Evolutionary conservation across 2,329 filamentous ascomycete species (phyloP).

Genomic region (Triangularia setosa): DNA sequence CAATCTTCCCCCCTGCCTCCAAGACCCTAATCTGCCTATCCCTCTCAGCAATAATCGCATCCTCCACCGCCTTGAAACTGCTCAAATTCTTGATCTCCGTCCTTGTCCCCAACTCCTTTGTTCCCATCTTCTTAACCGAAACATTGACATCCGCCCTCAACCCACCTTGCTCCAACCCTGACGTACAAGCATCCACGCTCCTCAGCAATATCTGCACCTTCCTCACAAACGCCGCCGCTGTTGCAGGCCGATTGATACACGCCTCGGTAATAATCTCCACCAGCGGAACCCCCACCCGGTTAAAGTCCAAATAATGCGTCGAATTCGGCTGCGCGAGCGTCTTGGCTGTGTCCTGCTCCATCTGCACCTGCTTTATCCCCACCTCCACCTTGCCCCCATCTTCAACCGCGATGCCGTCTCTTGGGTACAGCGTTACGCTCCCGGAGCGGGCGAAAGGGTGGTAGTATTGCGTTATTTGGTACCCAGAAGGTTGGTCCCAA

Average conservation of each 20-base stretch:
- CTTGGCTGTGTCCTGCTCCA: conserved; percentile 98
- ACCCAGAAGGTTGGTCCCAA: conserved; percentile 93
- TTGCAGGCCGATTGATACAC: conserved; percentile 79
- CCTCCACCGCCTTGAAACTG: conserved; percentile 91
- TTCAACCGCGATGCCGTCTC: conserved; percentile 75
- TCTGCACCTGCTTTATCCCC: conserved; percentile 88
- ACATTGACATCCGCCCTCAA: conserved; percentile 94
- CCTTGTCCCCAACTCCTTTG: conserved; percentile 65
- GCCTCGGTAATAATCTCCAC: conserved; percentile 95
- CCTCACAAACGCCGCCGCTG: conserved; percentile 81
- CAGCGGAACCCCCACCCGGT: conserved; percentile 83
- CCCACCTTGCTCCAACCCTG: conserved; percentile 90
- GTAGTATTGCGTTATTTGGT: conserved; percentile 98
- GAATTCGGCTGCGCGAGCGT: conserved; percentile 73
- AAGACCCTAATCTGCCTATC: conserved; percentile 81
- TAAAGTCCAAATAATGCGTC: conserved; percentile 83
- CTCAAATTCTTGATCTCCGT: conserved; percentile 98
- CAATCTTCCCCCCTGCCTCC: conserved; percentile 67
- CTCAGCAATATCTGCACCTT: conserved; percentile 82
- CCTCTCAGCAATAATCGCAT: conserved; percentile 87
- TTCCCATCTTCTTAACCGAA: conserved; percentile 65
- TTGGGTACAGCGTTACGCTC: conserved; percentile 61
- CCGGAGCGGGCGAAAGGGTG: conserved; percentile 68
- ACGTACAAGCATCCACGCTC: conserved; percentile 78
- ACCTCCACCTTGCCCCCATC: conserved; percentile 69